Percentiles rank a stretch among this genome's conserved stretches.
phyloP scores from a whole-genome alignment of 768 basidiomycete genomes.

The Gyrodon lividus region DNA sequence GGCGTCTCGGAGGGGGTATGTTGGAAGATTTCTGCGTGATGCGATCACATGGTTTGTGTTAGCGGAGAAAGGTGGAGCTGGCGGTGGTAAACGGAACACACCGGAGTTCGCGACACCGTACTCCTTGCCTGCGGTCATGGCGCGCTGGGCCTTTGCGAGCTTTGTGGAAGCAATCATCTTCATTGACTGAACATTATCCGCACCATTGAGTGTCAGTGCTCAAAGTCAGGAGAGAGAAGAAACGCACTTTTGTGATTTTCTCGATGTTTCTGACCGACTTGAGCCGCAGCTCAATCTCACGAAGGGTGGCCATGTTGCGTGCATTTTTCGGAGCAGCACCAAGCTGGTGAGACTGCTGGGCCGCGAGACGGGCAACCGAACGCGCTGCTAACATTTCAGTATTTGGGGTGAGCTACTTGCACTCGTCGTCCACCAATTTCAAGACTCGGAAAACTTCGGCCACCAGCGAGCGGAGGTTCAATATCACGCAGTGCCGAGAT shows the following conservation, averaged over 20 bases:
- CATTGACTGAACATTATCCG: conserved; percentile 66
- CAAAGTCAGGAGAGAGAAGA: conserved; percentile 3
- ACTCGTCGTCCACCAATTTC: conserved; percentile 5
- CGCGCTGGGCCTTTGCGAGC: conserved; percentile 91
- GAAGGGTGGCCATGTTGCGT: conserved; percentile 94
- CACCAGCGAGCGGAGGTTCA: conserved; percentile 32
- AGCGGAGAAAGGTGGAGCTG: background rate
- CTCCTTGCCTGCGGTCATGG: conserved; percentile 87
- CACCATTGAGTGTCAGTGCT: conserved; percentile 2
- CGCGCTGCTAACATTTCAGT: conserved; percentile 50
- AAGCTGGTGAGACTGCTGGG: conserved; percentile 38
- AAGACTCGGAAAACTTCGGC: conserved; percentile 37
- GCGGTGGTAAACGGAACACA: conserved; percentile 30
- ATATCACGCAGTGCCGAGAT: conserved; percentile 17
- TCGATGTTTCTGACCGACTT: conserved; percentile 98
- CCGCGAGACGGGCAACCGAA: conserved; percentile 43
- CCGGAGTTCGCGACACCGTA: conserved; percentile 93
- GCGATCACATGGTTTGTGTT: conserved; percentile 3
- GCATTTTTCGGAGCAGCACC: conserved; percentile 46
- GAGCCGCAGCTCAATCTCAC: conserved; percentile 94
- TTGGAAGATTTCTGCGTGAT: conserved; percentile 76
- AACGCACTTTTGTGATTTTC: conserved; percentile 95
- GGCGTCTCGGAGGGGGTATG: conserved; percentile 69
- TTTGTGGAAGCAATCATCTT: conserved; percentile 99
- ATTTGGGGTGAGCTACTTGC: conserved; percentile 13